A percentile compares a stretch with the other conserved stretches of the same genome.
Evolutionary conservation across 768 basidiomycete species (phyloP).

Genomic region (Imleria badia): DNA sequence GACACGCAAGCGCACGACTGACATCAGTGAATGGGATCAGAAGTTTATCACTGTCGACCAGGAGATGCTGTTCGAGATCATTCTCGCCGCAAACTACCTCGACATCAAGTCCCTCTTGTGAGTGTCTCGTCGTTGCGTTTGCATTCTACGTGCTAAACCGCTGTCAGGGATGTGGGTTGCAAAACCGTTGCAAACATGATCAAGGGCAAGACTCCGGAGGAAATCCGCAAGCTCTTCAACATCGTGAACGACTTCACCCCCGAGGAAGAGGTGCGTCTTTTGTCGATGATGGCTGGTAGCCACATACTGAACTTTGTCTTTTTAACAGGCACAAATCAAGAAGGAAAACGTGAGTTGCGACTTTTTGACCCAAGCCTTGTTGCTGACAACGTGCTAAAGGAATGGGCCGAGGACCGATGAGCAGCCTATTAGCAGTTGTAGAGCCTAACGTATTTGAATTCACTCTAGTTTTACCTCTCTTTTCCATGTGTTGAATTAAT

Average conservation of each 20-base stretch:
- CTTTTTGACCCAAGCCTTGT: conserved; percentile 6
- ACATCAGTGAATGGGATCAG: conserved; percentile 99
- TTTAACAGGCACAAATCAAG: conserved; percentile 88
- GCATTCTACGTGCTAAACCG: conserved; percentile 3
- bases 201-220: conserved; percentile 99
- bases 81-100: conserved; percentile 98
- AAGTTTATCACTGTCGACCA: conserved; percentile 99
- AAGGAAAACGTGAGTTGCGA: conserved; percentile 86
- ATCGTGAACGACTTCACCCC: conserved; percentile 98
- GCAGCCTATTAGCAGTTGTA: conserved; percentile 18
- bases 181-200: conserved; percentile 99
- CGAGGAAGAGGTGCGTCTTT: conserved; percentile 83
- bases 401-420: conserved; percentile 94
- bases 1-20: conserved; percentile 95
- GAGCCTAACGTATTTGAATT: conserved; percentile 24
- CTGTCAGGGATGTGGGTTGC: conserved; percentile 89
- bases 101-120: conserved; percentile 98
- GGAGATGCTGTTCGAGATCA: conserved; percentile 99
- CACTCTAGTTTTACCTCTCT: conserved; percentile 20
- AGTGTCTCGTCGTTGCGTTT: conserved; percentile 28
- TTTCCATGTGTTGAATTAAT: conserved; percentile 11
- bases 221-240: conserved; percentile 98
- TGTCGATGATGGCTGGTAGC: background rate
- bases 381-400: conserved; percentile 43
- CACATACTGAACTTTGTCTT: background rate